Evolutionary conservation across 352 stramenopile genomes (phyloP).

Genomic region (Phytophthora citricola): DNA sequence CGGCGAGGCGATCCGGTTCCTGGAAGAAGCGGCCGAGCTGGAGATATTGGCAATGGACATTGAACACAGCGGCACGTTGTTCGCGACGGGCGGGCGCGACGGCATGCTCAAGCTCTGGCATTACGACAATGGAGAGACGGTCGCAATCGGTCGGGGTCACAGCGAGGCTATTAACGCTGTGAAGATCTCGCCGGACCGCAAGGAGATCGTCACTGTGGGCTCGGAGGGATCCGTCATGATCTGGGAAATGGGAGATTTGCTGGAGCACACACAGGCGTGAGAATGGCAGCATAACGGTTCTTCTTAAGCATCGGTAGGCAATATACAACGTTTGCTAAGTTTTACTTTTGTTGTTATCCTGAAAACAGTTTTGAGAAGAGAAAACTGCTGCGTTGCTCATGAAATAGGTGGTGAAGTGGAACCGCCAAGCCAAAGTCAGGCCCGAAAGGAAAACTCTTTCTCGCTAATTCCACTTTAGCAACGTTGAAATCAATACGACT

Average conservation of each 20-base stretch:
- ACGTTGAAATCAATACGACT: background rate
- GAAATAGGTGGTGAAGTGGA: background rate
- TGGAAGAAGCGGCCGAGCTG: conserved; percentile 90
- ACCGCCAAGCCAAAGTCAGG: background rate
- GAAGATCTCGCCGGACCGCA: conserved; percentile 93
- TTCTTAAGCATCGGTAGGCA: conserved; percentile 1
- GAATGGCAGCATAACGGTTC: background rate
- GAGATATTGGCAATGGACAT: conserved; percentile 96
- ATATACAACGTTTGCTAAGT: conserved; percentile 1
- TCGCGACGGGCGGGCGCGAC: conserved; percentile 93
- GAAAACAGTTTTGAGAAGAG: no score
- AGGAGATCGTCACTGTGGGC: conserved; percentile 94
- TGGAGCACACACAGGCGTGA: conserved; percentile 31
- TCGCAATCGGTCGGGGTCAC: conserved; percentile 92
- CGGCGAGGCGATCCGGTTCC: conserved; percentile 93
- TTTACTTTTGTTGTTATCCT: background rate
- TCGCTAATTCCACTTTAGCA: no score
- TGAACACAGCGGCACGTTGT: conserved; percentile 86
- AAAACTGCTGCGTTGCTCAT: background rate
- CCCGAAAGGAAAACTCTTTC: no score
- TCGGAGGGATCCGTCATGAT: conserved; percentile 96
- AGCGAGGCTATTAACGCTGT: conserved; percentile 94
- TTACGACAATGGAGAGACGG: conserved; percentile 95
- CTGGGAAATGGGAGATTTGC: conserved; percentile 87
- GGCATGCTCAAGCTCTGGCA: conserved; percentile 95